These are phyloP conservation scores for Cinchona pubescens DNA, from an alignment of 257 asterid species.

Conservation along the genomic window DNA sequence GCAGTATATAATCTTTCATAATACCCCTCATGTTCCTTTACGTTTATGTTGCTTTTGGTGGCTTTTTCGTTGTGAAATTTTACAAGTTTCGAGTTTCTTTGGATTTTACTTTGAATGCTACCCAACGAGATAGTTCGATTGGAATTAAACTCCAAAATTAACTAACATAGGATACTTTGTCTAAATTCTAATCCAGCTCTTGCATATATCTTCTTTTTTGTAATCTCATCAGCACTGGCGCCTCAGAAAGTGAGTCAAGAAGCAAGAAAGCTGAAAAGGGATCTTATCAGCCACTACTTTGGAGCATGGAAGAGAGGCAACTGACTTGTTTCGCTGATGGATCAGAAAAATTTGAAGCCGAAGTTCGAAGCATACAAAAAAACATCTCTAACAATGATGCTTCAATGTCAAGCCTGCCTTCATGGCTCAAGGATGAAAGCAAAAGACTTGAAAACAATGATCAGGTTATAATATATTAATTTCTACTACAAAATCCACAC, in stretches of 20 bases:
- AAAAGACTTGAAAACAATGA: conserved; percentile 37
- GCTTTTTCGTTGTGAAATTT: neutral
- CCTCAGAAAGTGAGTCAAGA: conserved; percentile 31
- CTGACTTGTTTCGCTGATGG: conserved; percentile 51
- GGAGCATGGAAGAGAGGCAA: conserved; percentile 27
- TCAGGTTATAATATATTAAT: conserved; percentile 39
- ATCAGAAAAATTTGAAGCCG: conserved; percentile 39
- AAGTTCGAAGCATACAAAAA: conserved; percentile 29
- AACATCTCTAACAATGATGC: conserved; percentile 27
- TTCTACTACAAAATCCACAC: neutral
- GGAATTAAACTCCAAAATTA: neutral
- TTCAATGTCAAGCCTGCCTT: conserved; percentile 54
- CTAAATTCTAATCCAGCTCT: neutral
- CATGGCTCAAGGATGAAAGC: conserved; percentile 71
- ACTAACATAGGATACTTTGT: conserved; percentile 9
- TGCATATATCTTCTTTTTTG: neutral
- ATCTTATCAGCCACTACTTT: conserved; percentile 20
- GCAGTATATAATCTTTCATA: neutral
- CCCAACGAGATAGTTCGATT: neutral
- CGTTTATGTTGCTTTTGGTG: neutral
- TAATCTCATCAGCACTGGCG: conserved; percentile 21
- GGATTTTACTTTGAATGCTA: conserved; percentile 1
- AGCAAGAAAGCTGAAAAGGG: conserved; percentile 28
- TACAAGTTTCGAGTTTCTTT: conserved; percentile 19
- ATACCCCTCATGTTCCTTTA: neutral